Evolutionary conservation across 805 yeast species (phyloP), one percentile per base, ranked within the genome.

Genomic region (Tetrapisispora nanseiensis): DNA sequence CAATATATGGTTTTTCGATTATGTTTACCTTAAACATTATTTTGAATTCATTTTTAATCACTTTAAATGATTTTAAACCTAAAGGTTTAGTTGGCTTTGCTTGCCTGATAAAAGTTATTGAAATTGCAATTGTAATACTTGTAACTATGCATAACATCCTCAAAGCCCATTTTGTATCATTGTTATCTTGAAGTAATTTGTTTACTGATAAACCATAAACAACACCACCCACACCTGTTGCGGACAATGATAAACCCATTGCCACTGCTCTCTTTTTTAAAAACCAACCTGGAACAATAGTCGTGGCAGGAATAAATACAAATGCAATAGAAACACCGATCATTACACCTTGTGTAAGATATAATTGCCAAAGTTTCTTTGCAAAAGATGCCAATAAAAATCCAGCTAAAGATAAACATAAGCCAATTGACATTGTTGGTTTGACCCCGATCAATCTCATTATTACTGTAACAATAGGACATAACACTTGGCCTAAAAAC

Each of bases 211-310:
- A 51, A 6, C 74, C 61, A 42, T 65, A 68, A 0, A 63, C 52
- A 8, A 72, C 65, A 45, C 79, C 80, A 26, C 79, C 76, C 1
- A 73, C 49, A 31, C 80, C 80, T 4, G 76, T 67, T 9, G 80
- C 81, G 19, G 69, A 51, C 21, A 71, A 61, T 2, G 73, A 66
- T 21, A 73, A 54, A 4, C 80, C 79, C 52, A 69, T 64, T 2
- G 78, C 75, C 11, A 71, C 57, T 3, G 79, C 79, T 49, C 89
- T 67, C 45, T 65, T 78, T 48, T 74, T 78, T 34, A 74, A 59
- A 56, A 83, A 83, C 82, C 84, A 82, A 42, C 77, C 84, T 0
- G 87, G 86, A 21, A 82, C 52, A 12, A 81, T 59, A 2, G 77
- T 69, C 18, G 77, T 62, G 4, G 75, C 77, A 1, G 90, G 82